Base-by-base conservation (phyloP, 2,329 filamentous ascomycete genomes). In the Penicillium vulpinum region DNA sequence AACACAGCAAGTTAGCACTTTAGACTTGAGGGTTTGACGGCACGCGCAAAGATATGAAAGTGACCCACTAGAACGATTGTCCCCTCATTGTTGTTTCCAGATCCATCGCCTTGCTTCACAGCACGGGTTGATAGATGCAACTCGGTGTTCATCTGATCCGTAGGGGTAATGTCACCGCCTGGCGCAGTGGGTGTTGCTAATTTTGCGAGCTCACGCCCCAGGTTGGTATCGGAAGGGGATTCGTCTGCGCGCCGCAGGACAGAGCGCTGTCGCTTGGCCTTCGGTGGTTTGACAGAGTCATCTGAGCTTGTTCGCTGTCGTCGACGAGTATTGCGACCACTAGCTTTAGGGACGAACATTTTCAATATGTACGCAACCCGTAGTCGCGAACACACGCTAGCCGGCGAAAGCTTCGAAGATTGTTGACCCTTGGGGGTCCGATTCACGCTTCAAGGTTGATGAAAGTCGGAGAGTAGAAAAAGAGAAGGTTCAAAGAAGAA, bases 261-360 rank as follows among this genome's bases (percentile, higher is more conserved):
- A n/a, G 78, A 79, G 58, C 78, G 73, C 60, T 79, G 77, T 61
- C 77, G 73, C 66, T 81, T 81, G 13, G 78, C 73, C 56, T 73
- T 75, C 18, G 77, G 78, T 48, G 74, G 72, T 40, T 78, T 77
- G 36, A 75, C 68, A 13, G 75, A 74, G 54, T 81, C 78, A 58
- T 80, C 78, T 35, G 75, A 77, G 60, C 72, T 71, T 50, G 73
- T 73, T 60, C 75, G 70, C 54, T 74, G 75, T 54, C 75, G 73
- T 54, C 75, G 67, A 54, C 74, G 70, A 59, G 73, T 67, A 56
- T 70, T 75, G 51, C 73, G 71, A 49, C 66, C 61, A 44, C 73
- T 53, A 33, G 68, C 62, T 64, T 70, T 75, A 43, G 72, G 73
- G 39, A 74, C 71, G 61, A 77, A 77, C 75, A 77, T 77, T 56